Percentiles rank a stretch among this genome's conserved stretches.
These are phyloP conservation scores for Madurella mycetomatis DNA, from an alignment of 2,329 filamentous ascomycete species.

Conservation along the genomic window DNA sequence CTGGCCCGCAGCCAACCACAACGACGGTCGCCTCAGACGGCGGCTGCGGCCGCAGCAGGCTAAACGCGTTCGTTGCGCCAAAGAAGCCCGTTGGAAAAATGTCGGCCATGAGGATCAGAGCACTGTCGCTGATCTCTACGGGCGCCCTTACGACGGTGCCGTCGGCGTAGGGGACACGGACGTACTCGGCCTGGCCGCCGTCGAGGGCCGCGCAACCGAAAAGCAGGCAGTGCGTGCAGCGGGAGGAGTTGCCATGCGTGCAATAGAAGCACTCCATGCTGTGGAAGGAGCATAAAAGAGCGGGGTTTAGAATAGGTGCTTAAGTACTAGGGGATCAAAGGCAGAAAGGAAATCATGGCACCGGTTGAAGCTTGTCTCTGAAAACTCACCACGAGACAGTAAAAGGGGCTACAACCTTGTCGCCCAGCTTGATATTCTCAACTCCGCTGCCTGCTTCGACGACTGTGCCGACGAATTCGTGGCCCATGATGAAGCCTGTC, in stretches of 20 bases:
- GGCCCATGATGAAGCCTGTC: slow-evolving; percentile 66
- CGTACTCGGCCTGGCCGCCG: slow-evolving; percentile 77
- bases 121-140: slow-evolving; percentile 64
- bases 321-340: not conserved
- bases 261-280: slow-evolving; percentile 81
- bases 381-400: slow-evolving; percentile 66
- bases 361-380: too few relatives aligned
- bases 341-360: too few relatives aligned
- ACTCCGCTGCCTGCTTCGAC: slow-evolving; percentile 64
- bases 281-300: not conserved
- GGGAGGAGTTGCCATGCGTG: slow-evolving; percentile 67
- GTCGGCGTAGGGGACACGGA: slow-evolving; percentile 76
- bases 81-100: slow-evolving; percentile 89
- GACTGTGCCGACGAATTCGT: slow-evolving; percentile 80
- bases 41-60: slow-evolving; percentile 48
- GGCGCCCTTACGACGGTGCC: slow-evolving; percentile 74
- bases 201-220: slow-evolving; percentile 69
- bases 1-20: slow-evolving; percentile 78
- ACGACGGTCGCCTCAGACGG: slow-evolving; percentile 67
- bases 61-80: slow-evolving; percentile 73
- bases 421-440: slow-evolving; percentile 64
- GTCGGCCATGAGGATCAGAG: slow-evolving; percentile 83
- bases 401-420: slow-evolving; percentile 78
- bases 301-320: not conserved
- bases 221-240: slow-evolving; percentile 65